These are phyloP conservation scores for Phyllostachys edulis DNA, from an alignment of 176 grass and related monocot genomes.

Conservation along the genomic window DNA sequence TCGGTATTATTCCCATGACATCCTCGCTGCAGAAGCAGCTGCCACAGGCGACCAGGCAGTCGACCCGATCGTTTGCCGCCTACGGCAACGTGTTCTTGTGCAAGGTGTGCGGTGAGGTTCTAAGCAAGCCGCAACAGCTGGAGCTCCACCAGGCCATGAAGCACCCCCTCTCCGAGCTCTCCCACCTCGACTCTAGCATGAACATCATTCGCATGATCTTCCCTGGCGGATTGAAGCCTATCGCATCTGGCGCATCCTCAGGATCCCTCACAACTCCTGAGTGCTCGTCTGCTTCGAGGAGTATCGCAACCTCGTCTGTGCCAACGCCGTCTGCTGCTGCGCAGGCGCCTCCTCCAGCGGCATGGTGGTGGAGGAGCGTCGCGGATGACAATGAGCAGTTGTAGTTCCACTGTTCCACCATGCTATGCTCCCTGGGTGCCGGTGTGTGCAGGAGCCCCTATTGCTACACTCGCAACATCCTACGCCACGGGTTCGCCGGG, in stretches of 20 bases:
- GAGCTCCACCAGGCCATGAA: slow-evolving; percentile 74
- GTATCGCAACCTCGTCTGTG: slow-evolving; percentile 71
- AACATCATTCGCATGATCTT: slow-evolving; percentile 92
- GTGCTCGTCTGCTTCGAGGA: slow-evolving; percentile 72
- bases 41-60: no score
- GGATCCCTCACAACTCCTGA: no score
- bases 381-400: slow-evolving; percentile 91
- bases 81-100: slow-evolving; percentile 75
- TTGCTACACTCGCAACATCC: slow-evolving; percentile 71
- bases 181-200: slow-evolving; percentile 58
- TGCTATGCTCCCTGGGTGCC: slow-evolving; percentile 56
- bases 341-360: neutral
- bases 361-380: slow-evolving; percentile 55
- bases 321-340: slow-evolving; percentile 41
- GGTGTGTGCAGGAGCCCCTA: slow-evolving; percentile 70
- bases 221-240: slow-evolving; percentile 56
- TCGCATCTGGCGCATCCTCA: slow-evolving; percentile 42
- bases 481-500: slow-evolving; percentile 73
- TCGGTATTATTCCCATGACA: slow-evolving; percentile 21
- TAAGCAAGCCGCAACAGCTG: slow-evolving; percentile 63
- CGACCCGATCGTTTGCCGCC: no score
- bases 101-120: slow-evolving; percentile 74
- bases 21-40: slow-evolving; percentile 9
- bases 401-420: slow-evolving; percentile 79
- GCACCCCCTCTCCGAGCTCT: slow-evolving; percentile 78